Conservation (phyloP, 768 basidiomycete genomes). For the Russula brevipes region DNA sequence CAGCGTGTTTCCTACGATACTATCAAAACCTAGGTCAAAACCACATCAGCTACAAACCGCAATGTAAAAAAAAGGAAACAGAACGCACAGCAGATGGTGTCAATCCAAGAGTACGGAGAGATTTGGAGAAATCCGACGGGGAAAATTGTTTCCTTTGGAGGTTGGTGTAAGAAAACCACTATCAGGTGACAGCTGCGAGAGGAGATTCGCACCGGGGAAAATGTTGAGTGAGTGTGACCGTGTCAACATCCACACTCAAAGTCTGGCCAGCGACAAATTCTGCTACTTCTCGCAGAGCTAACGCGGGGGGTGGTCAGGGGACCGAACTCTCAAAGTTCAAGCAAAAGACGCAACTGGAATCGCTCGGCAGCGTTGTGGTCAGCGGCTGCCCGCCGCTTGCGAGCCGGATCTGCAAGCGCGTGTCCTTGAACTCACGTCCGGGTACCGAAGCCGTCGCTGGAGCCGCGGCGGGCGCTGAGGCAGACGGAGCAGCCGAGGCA, state of each 20-base stretch:
- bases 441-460: conserved; percentile 38
- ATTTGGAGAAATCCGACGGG: conserved; percentile 67
- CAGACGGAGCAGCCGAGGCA: conserved; percentile 33
- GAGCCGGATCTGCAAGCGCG: conserved; percentile 85
- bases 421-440: conserved; percentile 79
- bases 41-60: not conserved
- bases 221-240: conserved; percentile 68
- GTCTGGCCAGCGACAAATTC: conserved; percentile 80
- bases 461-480: conserved; percentile 35
- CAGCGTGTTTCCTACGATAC: conserved; percentile 11
- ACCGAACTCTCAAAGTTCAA: not conserved
- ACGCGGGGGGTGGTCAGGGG: not conserved
- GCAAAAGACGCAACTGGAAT: conserved; percentile 52
- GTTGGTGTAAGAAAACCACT: not conserved
- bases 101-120: conserved; percentile 76
- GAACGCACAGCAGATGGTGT: conserved; percentile 81
- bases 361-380: conserved; percentile 74
- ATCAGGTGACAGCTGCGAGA: not conserved
- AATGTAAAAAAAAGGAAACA: not conserved
- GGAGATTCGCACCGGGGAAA: conserved; percentile 67
- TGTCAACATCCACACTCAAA: conserved; percentile 65
- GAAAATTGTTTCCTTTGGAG: conserved; percentile 68
- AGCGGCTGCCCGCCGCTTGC: conserved; percentile 76
- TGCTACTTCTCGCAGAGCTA: conserved; percentile 80
- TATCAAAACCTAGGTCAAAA: conserved; percentile 18